Evolutionary conservation across 805 yeast species (phyloP).

Genomic region (Starmerella vaccinii): DNA sequence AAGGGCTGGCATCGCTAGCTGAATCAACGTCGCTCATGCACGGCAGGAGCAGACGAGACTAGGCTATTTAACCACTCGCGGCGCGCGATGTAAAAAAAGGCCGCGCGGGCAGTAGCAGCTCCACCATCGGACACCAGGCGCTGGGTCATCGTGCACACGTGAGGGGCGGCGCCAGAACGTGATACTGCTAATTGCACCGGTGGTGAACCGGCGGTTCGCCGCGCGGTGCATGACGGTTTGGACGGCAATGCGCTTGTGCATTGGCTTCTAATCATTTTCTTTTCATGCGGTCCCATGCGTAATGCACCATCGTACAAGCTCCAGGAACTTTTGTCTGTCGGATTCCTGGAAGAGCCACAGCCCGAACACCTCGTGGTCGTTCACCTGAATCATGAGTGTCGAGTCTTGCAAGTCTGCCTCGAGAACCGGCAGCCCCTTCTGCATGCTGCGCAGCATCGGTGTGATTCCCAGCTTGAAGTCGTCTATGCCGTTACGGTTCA

Average conservation of each 20-base stretch:
- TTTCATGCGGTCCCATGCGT: constrained; percentile 17
- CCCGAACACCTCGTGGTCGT: constrained; percentile 31
- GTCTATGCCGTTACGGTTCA: constrained; percentile 29
- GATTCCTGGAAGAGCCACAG: constrained; percentile 32
- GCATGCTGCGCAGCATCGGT: constrained; percentile 24
- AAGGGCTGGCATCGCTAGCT: not conserved
- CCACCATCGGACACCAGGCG: not conserved
- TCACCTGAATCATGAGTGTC: constrained; percentile 31
- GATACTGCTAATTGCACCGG: not conserved
- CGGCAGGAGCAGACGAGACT: not conserved
- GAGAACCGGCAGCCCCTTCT: constrained; percentile 25
- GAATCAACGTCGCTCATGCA: constrained; percentile 6
- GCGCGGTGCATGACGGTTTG: no score
- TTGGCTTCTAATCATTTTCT: not conserved
- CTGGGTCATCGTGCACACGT: not conserved
- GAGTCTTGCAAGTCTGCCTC: constrained; percentile 31
- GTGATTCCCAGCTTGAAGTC: constrained; percentile 32
- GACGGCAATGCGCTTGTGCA: not conserved
- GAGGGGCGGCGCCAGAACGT: not conserved
- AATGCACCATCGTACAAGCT: constrained; percentile 30
- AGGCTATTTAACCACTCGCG: no score
- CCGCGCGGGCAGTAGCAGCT: not conserved
- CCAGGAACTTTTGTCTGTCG: constrained; percentile 27
- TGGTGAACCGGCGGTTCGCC: no score
- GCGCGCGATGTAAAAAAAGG: no score